Evolutionary conservation across 768 basidiomycete genomes (phyloP).

Genomic region (Chalciporus piperatus): DNA sequence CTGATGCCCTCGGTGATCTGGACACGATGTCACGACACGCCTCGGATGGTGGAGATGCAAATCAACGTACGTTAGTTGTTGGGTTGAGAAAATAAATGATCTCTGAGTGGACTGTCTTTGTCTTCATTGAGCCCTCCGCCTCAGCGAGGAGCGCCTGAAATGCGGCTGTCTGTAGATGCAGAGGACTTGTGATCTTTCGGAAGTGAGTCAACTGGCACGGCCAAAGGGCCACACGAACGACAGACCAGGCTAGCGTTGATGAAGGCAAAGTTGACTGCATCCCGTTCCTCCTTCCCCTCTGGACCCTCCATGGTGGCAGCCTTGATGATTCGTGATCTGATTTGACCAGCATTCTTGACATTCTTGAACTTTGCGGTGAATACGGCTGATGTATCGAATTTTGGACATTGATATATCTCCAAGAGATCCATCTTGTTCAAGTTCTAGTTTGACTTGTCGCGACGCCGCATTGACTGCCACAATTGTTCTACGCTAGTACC

Average conservation of each 20-base stretch:
- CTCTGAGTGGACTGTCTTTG: constrained; percentile 89
- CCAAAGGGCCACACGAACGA: constrained; percentile 12
- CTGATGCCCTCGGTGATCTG: constrained; percentile 88
- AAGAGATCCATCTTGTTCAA: constrained; percentile 35
- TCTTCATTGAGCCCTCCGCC: constrained; percentile 57
- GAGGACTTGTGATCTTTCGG: constrained; percentile 72
- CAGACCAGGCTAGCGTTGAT: constrained; percentile 81
- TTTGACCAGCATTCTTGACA: constrained; percentile 58
- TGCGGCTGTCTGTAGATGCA: constrained; percentile 83
- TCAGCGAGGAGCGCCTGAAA: constrained; percentile 77
- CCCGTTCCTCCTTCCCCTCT: constrained; percentile 66
- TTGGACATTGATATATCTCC: constrained; percentile 55
- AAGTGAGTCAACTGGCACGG: constrained; percentile 5
- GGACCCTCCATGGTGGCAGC: constrained; percentile 61
- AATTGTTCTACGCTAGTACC: too few relatives aligned
- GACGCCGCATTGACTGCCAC: too few relatives aligned
- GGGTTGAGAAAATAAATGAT: constrained; percentile 86
- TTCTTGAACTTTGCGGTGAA: constrained; percentile 65
- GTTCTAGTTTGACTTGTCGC: too few relatives aligned
- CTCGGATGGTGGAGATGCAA: neutral
- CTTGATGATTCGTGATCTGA: constrained; percentile 66
- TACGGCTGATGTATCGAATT: constrained; percentile 46
- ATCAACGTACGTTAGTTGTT: constrained; percentile 67
- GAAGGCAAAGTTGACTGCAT: constrained; percentile 87
- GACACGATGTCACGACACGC: neutral